These are phyloP conservation scores for Taxawa tesnikishii DNA, from an alignment of 2,329 filamentous ascomycete genomes.

Conservation along the genomic window DNA sequence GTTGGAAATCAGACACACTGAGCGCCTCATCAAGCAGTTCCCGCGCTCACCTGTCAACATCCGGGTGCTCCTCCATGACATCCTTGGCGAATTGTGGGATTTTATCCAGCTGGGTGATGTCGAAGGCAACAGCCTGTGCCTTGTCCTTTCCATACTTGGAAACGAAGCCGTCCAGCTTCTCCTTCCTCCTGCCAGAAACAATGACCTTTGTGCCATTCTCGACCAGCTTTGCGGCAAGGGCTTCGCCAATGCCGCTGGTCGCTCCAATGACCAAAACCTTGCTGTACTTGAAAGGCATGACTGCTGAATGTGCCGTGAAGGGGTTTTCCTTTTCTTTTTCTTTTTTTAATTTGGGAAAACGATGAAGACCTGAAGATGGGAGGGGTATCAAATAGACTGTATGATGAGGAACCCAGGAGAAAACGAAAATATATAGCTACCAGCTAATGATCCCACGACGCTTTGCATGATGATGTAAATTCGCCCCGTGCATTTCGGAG, in stretches of 20 bases:
- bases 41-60: conserved; percentile 25
- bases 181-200: conserved; percentile 37
- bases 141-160: conserved; percentile 33
- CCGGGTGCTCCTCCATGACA: conserved; percentile 32
- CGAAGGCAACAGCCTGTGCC: conserved; percentile 32
- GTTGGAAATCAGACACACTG: not conserved
- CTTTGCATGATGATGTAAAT: too few relatives aligned
- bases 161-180: conserved; percentile 38
- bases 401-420: too few relatives aligned
- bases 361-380: too few relatives aligned
- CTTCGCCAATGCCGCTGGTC: conserved; percentile 38
- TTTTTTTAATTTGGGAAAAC: too few relatives aligned
- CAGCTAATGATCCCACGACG: too few relatives aligned
- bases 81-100: conserved; percentile 33
- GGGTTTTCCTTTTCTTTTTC: too few relatives aligned
- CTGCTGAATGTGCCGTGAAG: too few relatives aligned
- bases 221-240: conserved; percentile 37
- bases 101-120: conserved; percentile 36
- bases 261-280: conserved; percentile 44
- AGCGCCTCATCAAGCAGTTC: not conserved
- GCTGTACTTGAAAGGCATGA: conserved; percentile 36
- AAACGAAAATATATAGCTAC: too few relatives aligned
- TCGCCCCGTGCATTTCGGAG: too few relatives aligned
- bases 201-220: conserved; percentile 35
- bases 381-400: too few relatives aligned